Evolutionary conservation across 2,329 filamentous ascomycete species (phyloP).

Genomic region (Fusarium sp.): DNA sequence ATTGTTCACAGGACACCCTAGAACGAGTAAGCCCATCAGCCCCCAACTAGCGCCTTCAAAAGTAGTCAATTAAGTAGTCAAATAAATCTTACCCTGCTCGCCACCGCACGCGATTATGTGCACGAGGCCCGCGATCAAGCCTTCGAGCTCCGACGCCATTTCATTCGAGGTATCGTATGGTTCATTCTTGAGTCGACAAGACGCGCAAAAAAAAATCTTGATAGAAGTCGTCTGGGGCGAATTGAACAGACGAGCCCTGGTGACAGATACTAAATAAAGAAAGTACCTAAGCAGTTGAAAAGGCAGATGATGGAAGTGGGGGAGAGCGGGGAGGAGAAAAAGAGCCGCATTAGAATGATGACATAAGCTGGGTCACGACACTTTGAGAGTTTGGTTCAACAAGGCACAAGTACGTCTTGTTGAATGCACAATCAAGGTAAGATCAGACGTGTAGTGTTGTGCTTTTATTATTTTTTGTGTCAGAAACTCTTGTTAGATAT

Average conservation of each 20-base stretch:
- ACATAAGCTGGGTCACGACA: conserved; percentile 33
- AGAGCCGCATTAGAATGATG: conserved; percentile 19
- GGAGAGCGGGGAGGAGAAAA: conserved; percentile 22
- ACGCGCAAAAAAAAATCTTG: conserved; percentile 34
- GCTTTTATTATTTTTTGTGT: no score
- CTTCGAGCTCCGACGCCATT: conserved; percentile 53
- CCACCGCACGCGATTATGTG: conserved; percentile 50
- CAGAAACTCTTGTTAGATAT: no score
- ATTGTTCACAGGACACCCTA: conserved; percentile 48
- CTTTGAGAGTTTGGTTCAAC: not conserved
- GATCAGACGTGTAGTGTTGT: no score
- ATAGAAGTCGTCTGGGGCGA: conserved; percentile 39
- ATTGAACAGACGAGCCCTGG: conserved; percentile 44
- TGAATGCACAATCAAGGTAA: no score
- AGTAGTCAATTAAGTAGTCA: not conserved
- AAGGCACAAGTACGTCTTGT: no score
- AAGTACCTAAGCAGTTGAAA: conserved; percentile 33
- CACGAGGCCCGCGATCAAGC: conserved; percentile 50
- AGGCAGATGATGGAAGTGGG: conserved; percentile 37
- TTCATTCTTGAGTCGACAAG: conserved; percentile 43
- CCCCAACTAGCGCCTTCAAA: conserved; percentile 3
- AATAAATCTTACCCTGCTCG: conserved; percentile 48
- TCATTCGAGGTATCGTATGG: conserved; percentile 15
- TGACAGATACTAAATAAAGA: conserved; percentile 17
- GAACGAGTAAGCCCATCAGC: conserved; percentile 14